A percentile compares a stretch with the other conserved stretches of the same genome.
phyloP scores from a whole-genome alignment of 2,329 filamentous ascomycete species.

The Fusarium annulatum region DNA sequence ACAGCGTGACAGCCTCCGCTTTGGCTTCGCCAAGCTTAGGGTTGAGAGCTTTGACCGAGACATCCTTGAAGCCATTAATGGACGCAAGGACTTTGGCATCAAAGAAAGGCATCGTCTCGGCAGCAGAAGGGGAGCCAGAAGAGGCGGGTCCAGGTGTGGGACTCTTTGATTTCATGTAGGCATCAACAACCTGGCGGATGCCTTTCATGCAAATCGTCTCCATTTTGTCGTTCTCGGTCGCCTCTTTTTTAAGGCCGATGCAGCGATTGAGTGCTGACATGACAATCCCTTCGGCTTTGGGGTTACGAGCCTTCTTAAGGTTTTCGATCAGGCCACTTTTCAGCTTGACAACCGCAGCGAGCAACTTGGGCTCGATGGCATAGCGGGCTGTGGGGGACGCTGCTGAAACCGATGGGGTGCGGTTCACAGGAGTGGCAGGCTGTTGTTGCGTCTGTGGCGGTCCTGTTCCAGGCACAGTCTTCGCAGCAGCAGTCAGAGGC shows the following conservation, averaged over 20 bases:
- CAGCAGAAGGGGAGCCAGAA: slow-evolving; percentile 35
- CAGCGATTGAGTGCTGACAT: slow-evolving; percentile 65
- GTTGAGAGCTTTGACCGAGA: slow-evolving; percentile 57
- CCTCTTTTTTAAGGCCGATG: slow-evolving; percentile 59
- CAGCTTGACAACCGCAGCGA: slow-evolving; percentile 57
- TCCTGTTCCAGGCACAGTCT: slow-evolving; percentile 33
- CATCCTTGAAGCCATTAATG: slow-evolving; percentile 59
- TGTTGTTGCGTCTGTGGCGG: slow-evolving; percentile 28
- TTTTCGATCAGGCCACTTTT: slow-evolving; percentile 60
- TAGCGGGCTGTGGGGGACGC: slow-evolving; percentile 45
- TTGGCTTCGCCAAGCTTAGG: slow-evolving; percentile 54
- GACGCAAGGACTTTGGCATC: slow-evolving; percentile 56
- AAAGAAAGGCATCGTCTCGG: slow-evolving; percentile 47
- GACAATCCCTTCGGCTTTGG: slow-evolving; percentile 59
- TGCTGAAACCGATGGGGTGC: slow-evolving; percentile 44
- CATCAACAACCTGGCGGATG: slow-evolving; percentile 56
- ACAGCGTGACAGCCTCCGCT: slow-evolving; percentile 60
- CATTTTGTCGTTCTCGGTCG: slow-evolving; percentile 58
- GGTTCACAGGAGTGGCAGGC: slow-evolving; percentile 33
- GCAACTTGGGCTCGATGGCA: slow-evolving; percentile 58
- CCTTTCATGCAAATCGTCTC: slow-evolving; percentile 60
- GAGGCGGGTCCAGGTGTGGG: slow-evolving; percentile 47
- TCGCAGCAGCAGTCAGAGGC: slow-evolving; percentile 30
- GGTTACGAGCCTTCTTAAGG: slow-evolving; percentile 55
- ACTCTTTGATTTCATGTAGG: slow-evolving; percentile 54